Conservation (phyloP, 2,329 filamentous ascomycete genomes). For the Fusarium sp. region DNA sequence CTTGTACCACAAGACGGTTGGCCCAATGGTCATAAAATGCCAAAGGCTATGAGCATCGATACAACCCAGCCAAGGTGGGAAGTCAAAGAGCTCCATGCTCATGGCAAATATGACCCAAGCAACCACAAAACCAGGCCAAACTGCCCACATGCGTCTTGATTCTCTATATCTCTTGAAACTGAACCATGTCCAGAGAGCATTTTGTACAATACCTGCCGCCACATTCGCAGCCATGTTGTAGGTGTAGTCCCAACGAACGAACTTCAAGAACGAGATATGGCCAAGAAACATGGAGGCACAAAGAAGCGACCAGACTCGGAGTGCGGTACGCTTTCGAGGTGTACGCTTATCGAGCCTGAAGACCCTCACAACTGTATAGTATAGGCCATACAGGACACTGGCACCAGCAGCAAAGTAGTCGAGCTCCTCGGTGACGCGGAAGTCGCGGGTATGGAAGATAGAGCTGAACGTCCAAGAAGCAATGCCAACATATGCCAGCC, state of each 20-base stretch:
- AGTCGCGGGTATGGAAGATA: slow-evolving; percentile 93
- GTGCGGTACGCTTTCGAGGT: slow-evolving; percentile 59
- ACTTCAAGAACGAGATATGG: slow-evolving; percentile 86
- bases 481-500: slow-evolving; percentile 83
- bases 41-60: slow-evolving; percentile 95
- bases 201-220: slow-evolving; percentile 80
- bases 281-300: slow-evolving; percentile 77
- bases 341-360: slow-evolving; percentile 78
- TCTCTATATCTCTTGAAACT: slow-evolving; percentile 79
- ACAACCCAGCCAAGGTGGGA: slow-evolving; percentile 83
- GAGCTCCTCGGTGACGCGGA: slow-evolving; percentile 85
- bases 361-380: slow-evolving; percentile 83
- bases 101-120: slow-evolving; percentile 93
- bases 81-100: slow-evolving; percentile 96
- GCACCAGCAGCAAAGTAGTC: slow-evolving; percentile 97
- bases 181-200: slow-evolving; percentile 87
- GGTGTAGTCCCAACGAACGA: slow-evolving; percentile 91
- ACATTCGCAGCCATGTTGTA: slow-evolving; percentile 99
- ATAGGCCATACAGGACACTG: slow-evolving; percentile 90
- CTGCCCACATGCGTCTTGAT: slow-evolving; percentile 80
- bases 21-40: slow-evolving; percentile 92
- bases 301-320: slow-evolving; percentile 79
- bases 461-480: slow-evolving; percentile 89
- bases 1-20: slow-evolving; percentile 94
- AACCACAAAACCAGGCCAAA: slow-evolving; percentile 91